Conservation (phyloP, 352 stramenopile species). For the Elongisporangium undulatum region DNA sequence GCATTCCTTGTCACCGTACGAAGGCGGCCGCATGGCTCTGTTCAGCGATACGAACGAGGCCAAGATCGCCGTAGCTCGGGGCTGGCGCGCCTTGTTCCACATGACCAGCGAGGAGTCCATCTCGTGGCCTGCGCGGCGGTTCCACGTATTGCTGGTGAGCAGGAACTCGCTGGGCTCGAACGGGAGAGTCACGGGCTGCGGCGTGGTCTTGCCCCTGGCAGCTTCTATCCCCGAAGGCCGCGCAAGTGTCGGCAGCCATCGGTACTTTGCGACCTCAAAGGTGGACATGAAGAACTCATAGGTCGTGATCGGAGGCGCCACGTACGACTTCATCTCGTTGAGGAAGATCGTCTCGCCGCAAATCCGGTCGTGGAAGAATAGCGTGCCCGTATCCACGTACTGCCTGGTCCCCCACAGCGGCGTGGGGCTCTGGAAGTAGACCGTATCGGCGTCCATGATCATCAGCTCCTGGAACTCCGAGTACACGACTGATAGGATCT, state of each 20-base stretch:
- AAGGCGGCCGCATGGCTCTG: constrained; percentile 4
- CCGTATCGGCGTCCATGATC: constrained; percentile 66
- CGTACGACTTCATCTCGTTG: constrained; percentile 14
- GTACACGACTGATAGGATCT: constrained; percentile 55
- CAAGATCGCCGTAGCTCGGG: constrained; percentile 14
- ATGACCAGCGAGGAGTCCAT: constrained; percentile 18
- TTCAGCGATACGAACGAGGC: constrained; percentile 8
- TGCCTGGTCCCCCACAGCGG: constrained; percentile 49
- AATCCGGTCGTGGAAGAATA: constrained; percentile 70
- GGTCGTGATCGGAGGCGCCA: constrained; percentile 19
- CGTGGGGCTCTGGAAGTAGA: constrained; percentile 59
- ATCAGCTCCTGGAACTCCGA: constrained; percentile 70
- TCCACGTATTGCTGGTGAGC: constrained; percentile 10
- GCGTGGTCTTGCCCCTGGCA: constrained; percentile 1
- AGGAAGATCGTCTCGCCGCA: constrained; percentile 20
- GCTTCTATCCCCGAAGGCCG: neutral
- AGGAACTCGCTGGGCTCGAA: constrained; percentile 7
- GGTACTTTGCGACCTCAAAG: neutral
- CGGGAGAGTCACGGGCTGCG: constrained; percentile 3
- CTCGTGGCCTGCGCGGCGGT: constrained; percentile 9
- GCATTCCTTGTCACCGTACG: constrained; percentile 20
- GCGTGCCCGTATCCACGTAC: constrained; percentile 45
- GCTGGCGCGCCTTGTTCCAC: constrained; percentile 12
- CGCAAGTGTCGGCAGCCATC: constrained; percentile 2
- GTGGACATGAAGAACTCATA: constrained; percentile 10